Evolutionary conservation across 192 early-diverging fungal species (phyloP).

Genomic region (Backusella psychrophila): DNA sequence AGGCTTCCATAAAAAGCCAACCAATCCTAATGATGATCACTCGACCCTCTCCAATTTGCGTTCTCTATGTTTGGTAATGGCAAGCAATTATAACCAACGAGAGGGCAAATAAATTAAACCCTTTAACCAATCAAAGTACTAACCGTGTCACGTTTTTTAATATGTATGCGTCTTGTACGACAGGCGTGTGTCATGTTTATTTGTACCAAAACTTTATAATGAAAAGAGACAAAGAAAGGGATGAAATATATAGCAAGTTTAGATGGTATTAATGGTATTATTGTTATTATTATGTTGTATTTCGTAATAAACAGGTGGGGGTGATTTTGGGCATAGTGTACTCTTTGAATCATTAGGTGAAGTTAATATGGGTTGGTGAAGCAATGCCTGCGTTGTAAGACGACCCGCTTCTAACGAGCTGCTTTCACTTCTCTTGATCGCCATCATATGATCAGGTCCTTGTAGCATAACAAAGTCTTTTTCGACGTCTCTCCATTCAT

Average conservation of each 20-base stretch:
- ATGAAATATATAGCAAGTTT: background rate
- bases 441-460: background rate
- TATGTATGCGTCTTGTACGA: background rate
- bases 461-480: background rate
- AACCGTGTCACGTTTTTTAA: slow-evolving; percentile 8
- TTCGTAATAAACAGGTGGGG: background rate
- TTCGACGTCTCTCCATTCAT: background rate
- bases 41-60: background rate
- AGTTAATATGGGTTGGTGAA: background rate
- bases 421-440: slow-evolving; percentile 3
- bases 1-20: background rate
- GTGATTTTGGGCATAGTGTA: background rate
- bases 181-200: background rate
- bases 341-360: background rate
- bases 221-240: background rate
- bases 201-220: background rate
- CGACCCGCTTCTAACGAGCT: background rate
- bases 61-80: background rate
- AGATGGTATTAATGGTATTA: background rate
- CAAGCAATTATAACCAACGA: background rate
- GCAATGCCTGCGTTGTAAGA: background rate
- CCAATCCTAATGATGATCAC: background rate
- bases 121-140: background rate
- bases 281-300: background rate
- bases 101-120: background rate